Conservation (phyloP, 1,139 yeast species). For the Pneumocystis canis region DNA sequence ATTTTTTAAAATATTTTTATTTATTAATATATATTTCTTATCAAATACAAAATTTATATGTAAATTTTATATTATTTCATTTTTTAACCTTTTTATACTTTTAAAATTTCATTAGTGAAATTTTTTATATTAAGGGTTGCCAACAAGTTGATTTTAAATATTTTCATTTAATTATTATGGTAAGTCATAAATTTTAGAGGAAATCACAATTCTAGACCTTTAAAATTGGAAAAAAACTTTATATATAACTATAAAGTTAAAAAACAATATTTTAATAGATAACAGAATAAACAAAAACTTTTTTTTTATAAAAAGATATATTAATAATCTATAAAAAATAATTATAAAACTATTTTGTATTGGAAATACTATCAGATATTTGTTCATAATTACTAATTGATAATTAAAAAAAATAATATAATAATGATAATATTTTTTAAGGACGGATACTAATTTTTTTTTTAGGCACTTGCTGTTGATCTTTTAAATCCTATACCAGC, state of each 20-base stretch:
- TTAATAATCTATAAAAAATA: too few species aligned
- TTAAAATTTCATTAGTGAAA: background rate
- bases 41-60: background rate
- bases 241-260: background rate
- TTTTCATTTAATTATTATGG: background rate
- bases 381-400: background rate
- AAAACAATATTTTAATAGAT: background rate
- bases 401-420: background rate
- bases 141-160: background rate
- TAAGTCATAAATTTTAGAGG: background rate
- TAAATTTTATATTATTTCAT: background rate
- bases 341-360: too few species aligned
- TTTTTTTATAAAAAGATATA: background rate
- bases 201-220: too few species aligned
- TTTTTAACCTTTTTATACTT: background rate
- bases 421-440: background rate
- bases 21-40: background rate
- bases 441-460: background rate
- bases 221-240: background rate
- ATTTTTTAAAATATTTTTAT: background rate
- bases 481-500: constrained; percentile 83
- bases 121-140: background rate
- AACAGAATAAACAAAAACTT: background rate
- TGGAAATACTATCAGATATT: too few species aligned
- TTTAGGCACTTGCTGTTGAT: constrained; percentile 11